phyloP scores from a whole-genome alignment of 2,329 filamentous ascomycete species.

The Clarireedia paspali region DNA sequence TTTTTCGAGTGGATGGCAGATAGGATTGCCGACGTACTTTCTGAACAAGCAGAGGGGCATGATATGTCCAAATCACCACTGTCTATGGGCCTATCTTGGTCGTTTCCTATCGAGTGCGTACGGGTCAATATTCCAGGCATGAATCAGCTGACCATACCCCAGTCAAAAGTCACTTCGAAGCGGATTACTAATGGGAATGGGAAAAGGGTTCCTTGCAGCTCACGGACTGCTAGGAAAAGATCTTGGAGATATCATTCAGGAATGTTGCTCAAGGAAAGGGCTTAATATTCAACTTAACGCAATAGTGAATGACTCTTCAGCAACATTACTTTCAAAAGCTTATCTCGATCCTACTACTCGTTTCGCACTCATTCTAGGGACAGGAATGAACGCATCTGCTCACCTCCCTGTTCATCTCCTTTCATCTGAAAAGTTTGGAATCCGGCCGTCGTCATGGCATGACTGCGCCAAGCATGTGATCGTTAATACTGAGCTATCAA shows the following conservation, averaged over 20 bases:
- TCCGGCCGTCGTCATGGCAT: constrained; percentile 48
- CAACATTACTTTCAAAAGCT: constrained; percentile 57
- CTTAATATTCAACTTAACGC: constrained; percentile 49
- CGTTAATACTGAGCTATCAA: constrained; percentile 59
- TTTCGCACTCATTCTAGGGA: constrained; percentile 59
- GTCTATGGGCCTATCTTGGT: constrained; percentile 58
- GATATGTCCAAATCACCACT: constrained; percentile 35
- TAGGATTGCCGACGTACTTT: constrained; percentile 49
- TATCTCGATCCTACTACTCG: constrained; percentile 48
- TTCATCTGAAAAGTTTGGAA: constrained; percentile 47
- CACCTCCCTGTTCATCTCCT: constrained; percentile 54
- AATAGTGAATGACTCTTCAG: constrained; percentile 61
- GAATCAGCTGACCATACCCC: constrained; percentile 21
- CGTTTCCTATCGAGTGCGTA: constrained; percentile 60
- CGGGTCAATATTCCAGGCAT: constrained; percentile 13
- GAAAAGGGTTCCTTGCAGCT: constrained; percentile 56
- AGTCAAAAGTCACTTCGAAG: constrained; percentile 57
- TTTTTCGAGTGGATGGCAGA: constrained; percentile 65
- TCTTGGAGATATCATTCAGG: constrained; percentile 49
- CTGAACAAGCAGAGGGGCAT: constrained; percentile 33
- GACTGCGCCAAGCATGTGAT: constrained; percentile 53
- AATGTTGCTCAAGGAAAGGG: constrained; percentile 39
- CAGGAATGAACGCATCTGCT: constrained; percentile 58
- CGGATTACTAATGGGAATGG: constrained; percentile 54
- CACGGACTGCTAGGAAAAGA: constrained; percentile 51